Conservation (phyloP, 768 basidiomycete genomes). For the Solioccasus polychromus region DNA sequence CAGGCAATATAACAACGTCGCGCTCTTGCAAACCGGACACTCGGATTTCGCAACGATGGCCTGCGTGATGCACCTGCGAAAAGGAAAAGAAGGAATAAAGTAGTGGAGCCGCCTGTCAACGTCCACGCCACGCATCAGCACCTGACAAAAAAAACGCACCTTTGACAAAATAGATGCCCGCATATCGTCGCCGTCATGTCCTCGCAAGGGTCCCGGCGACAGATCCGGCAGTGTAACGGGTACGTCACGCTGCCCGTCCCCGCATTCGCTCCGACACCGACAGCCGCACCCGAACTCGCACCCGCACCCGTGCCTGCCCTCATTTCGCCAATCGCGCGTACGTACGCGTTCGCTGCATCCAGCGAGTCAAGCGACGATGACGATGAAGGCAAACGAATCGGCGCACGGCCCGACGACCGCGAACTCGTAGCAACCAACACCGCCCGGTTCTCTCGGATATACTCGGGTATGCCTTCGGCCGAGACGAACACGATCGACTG, state of each 20-base stretch:
- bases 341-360: background rate
- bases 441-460: constrained; percentile 30
- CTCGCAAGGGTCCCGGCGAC: constrained; percentile 45
- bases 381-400: constrained; percentile 22
- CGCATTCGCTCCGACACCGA: too few species aligned
- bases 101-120: too few species aligned
- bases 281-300: too few species aligned
- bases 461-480: constrained; percentile 29
- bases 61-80: constrained; percentile 50
- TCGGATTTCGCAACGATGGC: constrained; percentile 43
- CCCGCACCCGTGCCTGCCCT: too few species aligned
- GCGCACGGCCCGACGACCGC: constrained; percentile 16
- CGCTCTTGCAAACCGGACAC: constrained; percentile 52
- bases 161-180: constrained; percentile 60
- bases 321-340: too few species aligned
- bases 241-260: constrained; percentile 1
- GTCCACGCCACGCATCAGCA: background rate
- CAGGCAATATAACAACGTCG: constrained; percentile 52
- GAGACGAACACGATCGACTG: constrained; percentile 30
- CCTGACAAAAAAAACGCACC: constrained; percentile 31
- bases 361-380: constrained; percentile 24
- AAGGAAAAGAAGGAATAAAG: too few species aligned
- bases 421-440: constrained; percentile 29
- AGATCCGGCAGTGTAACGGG: constrained; percentile 49
- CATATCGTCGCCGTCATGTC: constrained; percentile 59